These are phyloP conservation scores for Sarocladiaceae sp. DNA, from an alignment of 2,329 filamentous ascomycete species.

Conservation along the genomic window DNA sequence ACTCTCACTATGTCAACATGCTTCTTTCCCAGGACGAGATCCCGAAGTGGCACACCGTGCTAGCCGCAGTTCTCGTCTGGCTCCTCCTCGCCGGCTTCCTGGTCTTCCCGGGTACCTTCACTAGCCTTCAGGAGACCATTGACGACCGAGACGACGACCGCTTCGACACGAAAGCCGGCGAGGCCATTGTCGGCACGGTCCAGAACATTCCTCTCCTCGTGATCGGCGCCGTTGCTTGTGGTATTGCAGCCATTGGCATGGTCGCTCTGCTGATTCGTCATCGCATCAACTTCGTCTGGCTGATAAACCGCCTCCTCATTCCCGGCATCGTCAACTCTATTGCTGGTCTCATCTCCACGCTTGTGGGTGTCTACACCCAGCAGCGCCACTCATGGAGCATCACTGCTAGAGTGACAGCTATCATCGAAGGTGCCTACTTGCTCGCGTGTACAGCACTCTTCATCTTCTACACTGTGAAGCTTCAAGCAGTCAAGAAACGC, in stretches of 20 bases:
- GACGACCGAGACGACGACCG: slow-evolving; percentile 15
- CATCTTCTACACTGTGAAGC: slow-evolving; percentile 17
- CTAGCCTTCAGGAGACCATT: slow-evolving; percentile 26
- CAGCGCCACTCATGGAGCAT: slow-evolving; percentile 37
- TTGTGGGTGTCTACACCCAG: slow-evolving; percentile 43
- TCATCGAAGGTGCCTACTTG: slow-evolving; percentile 27
- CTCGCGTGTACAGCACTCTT: slow-evolving; percentile 22
- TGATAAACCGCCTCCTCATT: slow-evolving; percentile 44
- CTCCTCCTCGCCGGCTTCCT: slow-evolving; percentile 47
- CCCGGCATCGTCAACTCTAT: slow-evolving; percentile 38
- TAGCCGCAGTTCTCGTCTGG: slow-evolving; percentile 34
- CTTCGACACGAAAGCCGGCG: slow-evolving; percentile 12
- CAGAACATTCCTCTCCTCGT: slow-evolving; percentile 34
- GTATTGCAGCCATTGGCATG: slow-evolving; percentile 27
- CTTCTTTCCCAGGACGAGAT: slow-evolving; percentile 40
- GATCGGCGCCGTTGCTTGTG: slow-evolving; percentile 36
- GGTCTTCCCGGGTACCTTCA: slow-evolving; percentile 46
- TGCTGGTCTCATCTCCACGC: slow-evolving; percentile 42
- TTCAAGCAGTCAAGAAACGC: slow-evolving; percentile 23
- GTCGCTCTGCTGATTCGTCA: slow-evolving; percentile 36
- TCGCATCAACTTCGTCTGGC: slow-evolving; percentile 46
- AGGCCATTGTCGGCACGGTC: slow-evolving; percentile 18
- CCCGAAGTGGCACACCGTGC: slow-evolving; percentile 38
- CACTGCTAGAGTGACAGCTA: slow-evolving; percentile 30
- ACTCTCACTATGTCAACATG: slow-evolving; percentile 38